phyloP scores from a whole-genome alignment of 2,329 filamentous ascomycete species.

The Nectriaceae sp. region DNA sequence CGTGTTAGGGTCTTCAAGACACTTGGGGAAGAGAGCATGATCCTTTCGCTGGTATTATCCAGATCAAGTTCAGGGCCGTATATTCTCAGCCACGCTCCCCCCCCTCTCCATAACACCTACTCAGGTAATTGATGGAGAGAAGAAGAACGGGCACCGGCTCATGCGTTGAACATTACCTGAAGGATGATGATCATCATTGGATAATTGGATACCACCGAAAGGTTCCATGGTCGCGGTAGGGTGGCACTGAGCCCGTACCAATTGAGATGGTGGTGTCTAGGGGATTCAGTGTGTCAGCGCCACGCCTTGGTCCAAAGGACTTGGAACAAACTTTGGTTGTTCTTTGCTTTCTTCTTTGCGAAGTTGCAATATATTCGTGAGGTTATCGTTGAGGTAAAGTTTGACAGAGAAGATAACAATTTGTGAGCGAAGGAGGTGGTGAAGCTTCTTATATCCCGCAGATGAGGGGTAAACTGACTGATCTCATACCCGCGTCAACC shows the following conservation, averaged over 20 bases:
- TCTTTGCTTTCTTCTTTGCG: neutral
- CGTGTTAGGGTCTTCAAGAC: constrained; percentile 32
- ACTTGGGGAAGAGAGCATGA: constrained; percentile 73
- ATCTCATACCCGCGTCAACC: neutral
- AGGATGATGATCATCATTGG: constrained; percentile 37
- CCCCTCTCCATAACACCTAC: neutral
- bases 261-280: constrained; percentile 12
- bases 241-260: constrained; percentile 30
- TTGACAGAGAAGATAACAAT: neutral
- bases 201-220: constrained; percentile 39
- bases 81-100: constrained; percentile 68
- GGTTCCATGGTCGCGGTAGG: constrained; percentile 33
- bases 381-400: neutral
- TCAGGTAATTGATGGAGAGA: constrained; percentile 2
- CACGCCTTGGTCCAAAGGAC: neutral
- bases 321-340: neutral
- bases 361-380: neutral
- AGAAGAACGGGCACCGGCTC: constrained; percentile 58
- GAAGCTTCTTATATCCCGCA: neutral
- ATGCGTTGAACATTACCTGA: constrained; percentile 56
- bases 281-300: neutral
- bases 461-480: neutral
- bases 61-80: constrained; percentile 94
- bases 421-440: neutral
- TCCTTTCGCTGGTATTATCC: constrained; percentile 99